phyloP scores from a whole-genome alignment of 306 rosid species.

The Trifolium pratense region DNA sequence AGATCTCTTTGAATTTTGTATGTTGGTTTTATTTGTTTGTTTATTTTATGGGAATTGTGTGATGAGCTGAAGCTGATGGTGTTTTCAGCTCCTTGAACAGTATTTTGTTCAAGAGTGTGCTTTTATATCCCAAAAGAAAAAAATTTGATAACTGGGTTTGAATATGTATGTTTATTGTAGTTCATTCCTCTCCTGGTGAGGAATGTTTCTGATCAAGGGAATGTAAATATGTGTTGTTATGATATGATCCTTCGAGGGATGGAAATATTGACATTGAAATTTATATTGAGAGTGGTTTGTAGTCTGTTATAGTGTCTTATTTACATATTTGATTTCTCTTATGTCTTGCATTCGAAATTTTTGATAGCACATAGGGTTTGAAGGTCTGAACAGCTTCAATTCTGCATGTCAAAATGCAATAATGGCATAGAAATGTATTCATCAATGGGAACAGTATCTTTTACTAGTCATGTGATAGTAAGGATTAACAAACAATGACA shows the following conservation, averaged over 20 bases:
- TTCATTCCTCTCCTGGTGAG: slow-evolving; percentile 18
- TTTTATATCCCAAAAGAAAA: slow-evolving; percentile 19
- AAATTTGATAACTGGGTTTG: slow-evolving; percentile 15
- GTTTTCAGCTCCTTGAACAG: slow-evolving; percentile 43
- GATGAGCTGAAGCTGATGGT: slow-evolving; percentile 42
- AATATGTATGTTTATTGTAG: slow-evolving; percentile 31
- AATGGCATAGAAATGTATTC: slow-evolving; percentile 27
- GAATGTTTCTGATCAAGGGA: slow-evolving; percentile 37
- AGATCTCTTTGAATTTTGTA: slow-evolving; percentile 58
- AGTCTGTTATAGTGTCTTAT: not conserved
- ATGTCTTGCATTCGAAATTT: slow-evolving; percentile 14
- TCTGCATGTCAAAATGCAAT: slow-evolving; percentile 17
- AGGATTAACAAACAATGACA: slow-evolving; percentile 21
- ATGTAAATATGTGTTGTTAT: slow-evolving; percentile 47
- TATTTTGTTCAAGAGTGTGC: slow-evolving; percentile 47
- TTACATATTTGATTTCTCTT: not conserved
- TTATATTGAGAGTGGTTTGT: slow-evolving; percentile 29
- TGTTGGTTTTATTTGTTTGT: slow-evolving; percentile 25
- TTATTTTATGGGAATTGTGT: slow-evolving; percentile 14
- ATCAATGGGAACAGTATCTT: slow-evolving; percentile 17
- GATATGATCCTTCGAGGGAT: slow-evolving; percentile 24
- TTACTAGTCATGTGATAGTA: not conserved
- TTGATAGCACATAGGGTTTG: not conserved
- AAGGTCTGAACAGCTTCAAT: not conserved
- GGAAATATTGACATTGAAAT: slow-evolving; percentile 24